phyloP scores from a whole-genome alignment of 306 rosid species.

The Cicer arietinum region DNA sequence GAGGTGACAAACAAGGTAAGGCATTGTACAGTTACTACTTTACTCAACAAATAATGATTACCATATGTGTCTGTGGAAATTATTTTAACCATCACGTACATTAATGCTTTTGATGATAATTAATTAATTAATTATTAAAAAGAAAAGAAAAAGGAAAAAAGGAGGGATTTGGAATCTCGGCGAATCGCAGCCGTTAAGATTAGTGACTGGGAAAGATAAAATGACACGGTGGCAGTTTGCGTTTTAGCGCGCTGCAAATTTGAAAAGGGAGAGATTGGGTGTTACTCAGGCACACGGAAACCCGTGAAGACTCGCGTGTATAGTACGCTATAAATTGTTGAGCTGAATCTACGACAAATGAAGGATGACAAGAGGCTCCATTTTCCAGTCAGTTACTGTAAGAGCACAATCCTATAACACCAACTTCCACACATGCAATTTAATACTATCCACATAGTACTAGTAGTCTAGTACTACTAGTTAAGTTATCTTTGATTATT shows the following conservation, averaged over 20 bases:
- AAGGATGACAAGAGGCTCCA: slow-evolving; percentile 35
- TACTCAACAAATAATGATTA: background rate
- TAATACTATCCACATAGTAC: background rate
- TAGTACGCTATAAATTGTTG: background rate
- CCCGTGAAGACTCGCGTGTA: background rate
- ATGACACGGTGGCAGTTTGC: background rate
- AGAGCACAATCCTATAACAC: slow-evolving; percentile 32
- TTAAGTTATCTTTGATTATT: background rate
- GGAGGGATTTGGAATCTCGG: background rate
- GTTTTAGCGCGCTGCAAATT: slow-evolving; percentile 50
- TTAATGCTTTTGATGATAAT: background rate
- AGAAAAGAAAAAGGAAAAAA: background rate
- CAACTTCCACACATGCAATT: slow-evolving; percentile 37
- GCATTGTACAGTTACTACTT: background rate
- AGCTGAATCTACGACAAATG: slow-evolving; percentile 11
- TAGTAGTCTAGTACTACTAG: background rate
- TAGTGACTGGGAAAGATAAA: background rate
- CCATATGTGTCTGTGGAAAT: background rate
- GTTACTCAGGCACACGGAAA: slow-evolving; percentile 31
- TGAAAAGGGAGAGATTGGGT: slow-evolving; percentile 40
- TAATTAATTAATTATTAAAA: background rate
- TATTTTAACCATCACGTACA: background rate
- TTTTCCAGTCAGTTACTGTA: background rate
- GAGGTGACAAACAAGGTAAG: slow-evolving; percentile 9
- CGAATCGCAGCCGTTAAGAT: slow-evolving; percentile 34